Conservation (phyloP, 495 filamentous ascomycete genomes). For the Neurospora hispaniola region DNA sequence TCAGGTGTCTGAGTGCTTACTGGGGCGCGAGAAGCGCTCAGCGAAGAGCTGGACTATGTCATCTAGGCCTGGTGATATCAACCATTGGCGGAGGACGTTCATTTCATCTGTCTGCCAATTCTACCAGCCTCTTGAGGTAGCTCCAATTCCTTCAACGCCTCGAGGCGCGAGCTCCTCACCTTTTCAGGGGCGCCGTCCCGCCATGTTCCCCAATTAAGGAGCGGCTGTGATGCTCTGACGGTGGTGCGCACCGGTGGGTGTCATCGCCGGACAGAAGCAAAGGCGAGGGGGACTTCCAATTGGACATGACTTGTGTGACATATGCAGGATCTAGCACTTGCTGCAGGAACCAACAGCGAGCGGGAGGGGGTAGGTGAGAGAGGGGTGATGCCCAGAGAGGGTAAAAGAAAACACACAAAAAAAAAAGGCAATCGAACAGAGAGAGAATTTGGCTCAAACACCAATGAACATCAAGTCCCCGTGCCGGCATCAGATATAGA, state of each 20-base stretch:
- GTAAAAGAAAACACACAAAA: background rate
- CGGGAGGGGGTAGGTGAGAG: background rate
- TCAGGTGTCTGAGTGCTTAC: background rate
- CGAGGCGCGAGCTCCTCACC: background rate
- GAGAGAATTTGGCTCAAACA: background rate
- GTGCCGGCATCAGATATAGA: background rate
- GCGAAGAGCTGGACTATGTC: background rate
- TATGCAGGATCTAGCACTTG: constrained; percentile 18
- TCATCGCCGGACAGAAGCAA: constrained; percentile 8
- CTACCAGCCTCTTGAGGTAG: background rate
- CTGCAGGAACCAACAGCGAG: constrained; percentile 16
- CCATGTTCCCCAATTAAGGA: background rate
- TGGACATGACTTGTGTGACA: constrained; percentile 16
- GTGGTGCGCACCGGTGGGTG: constrained; percentile 3
- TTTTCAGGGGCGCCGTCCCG: background rate
- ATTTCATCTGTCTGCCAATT: background rate
- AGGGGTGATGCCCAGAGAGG: background rate
- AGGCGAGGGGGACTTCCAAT: constrained; percentile 8
- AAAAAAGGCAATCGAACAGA: background rate
- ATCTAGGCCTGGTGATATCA: background rate
- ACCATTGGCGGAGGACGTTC: background rate
- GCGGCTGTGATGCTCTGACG: background rate
- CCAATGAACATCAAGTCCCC: background rate
- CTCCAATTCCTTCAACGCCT: background rate
- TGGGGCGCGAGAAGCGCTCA: background rate